Base-by-base conservation (phyloP, 805 yeast genomes). In the Myxozyma monticola region DNA sequence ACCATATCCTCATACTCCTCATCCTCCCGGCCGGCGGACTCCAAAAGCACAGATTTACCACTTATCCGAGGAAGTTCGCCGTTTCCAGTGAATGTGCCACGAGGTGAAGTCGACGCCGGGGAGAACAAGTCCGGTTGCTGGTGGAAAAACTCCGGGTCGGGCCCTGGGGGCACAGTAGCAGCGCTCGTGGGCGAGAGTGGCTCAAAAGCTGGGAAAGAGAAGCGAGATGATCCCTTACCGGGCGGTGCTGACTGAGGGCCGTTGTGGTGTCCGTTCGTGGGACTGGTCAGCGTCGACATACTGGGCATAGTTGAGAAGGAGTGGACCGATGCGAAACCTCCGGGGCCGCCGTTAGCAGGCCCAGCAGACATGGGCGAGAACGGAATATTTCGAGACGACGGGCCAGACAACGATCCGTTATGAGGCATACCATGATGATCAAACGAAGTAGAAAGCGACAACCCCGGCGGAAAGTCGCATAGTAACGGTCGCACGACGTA, bases 1-100 rank as follows among this genome's bases (percentile, higher is more conserved):
- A 65, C 67, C 37, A 65, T 48, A 31, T 60, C 63, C 39, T 60
- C 62, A 36, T 62, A 65, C 45, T 62, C 67, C 25, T 63, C 65
- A 40, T 65, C 65, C 17, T 64, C 68, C 8, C 60, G 51, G 29
- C 61, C 62, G 15, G 61, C 60, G 10, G 66, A 61, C 45, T 65
- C 69, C 26, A 65, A 38, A 38, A 65, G 46, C 29, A 65, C 49
- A 15, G 65, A 60, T 41, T 66, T 63, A 5, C 69, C 69, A 25
- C 63, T 52, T 15, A 50, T 39, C 15, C 60, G 55, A 12, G 61
- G 60, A 22, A 48, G 14, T 12, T 47, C 61, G 22, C 44, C 41
- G 8, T 31, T 22, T 10, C 49, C 51, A 14, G 56, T 42, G 36
- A 56, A 52, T 3, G 60, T 49, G 3, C 49, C 52, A 9, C 54